Evolutionary conservation across 2,329 filamentous ascomycete genomes (phyloP).

Genomic region (Fusarium albidum): DNA sequence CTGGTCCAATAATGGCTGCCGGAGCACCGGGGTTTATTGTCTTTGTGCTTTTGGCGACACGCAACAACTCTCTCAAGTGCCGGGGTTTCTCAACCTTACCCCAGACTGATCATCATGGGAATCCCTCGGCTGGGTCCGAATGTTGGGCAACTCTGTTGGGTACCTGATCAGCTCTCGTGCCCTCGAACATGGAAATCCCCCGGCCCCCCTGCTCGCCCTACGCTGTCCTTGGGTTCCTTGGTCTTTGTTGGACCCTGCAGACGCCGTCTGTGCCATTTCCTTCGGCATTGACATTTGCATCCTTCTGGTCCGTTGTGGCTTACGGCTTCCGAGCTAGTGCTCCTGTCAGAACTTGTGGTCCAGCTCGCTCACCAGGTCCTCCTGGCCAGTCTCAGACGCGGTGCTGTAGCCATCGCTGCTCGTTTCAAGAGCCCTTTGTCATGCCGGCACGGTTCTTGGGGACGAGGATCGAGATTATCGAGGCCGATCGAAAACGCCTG

Average conservation of each 20-base stretch:
- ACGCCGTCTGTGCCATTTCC: slow-evolving; percentile 15
- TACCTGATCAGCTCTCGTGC: slow-evolving; percentile 21
- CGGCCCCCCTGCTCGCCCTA: slow-evolving; percentile 14
- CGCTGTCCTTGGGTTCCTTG: slow-evolving; percentile 15
- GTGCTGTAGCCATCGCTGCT: slow-evolving; percentile 4
- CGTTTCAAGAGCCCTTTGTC: slow-evolving; percentile 5
- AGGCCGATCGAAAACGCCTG: neutral
- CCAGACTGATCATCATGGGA: slow-evolving; percentile 35
- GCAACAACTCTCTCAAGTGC: slow-evolving; percentile 8
- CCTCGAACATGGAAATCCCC: slow-evolving; percentile 19
- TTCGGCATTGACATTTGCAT: neutral
- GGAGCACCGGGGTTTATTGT: neutral
- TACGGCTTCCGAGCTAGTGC: slow-evolving; percentile 4
- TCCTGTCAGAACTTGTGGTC: slow-evolving; percentile 13
- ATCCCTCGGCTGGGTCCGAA: slow-evolving; percentile 32
- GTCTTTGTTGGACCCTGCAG: slow-evolving; percentile 23
- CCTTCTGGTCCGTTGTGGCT: neutral
- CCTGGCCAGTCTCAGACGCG: neutral
- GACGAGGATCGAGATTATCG: neutral
- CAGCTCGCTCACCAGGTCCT: slow-evolving; percentile 7
- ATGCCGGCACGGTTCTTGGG: neutral
- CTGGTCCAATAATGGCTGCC: slow-evolving; percentile 21
- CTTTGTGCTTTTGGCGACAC: slow-evolving; percentile 5
- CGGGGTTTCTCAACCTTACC: slow-evolving; percentile 23
- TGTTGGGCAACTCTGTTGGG: slow-evolving; percentile 29